Base-by-base conservation (phyloP, 805 yeast genomes). In the Zygotorulaspora danielsina region DNA sequence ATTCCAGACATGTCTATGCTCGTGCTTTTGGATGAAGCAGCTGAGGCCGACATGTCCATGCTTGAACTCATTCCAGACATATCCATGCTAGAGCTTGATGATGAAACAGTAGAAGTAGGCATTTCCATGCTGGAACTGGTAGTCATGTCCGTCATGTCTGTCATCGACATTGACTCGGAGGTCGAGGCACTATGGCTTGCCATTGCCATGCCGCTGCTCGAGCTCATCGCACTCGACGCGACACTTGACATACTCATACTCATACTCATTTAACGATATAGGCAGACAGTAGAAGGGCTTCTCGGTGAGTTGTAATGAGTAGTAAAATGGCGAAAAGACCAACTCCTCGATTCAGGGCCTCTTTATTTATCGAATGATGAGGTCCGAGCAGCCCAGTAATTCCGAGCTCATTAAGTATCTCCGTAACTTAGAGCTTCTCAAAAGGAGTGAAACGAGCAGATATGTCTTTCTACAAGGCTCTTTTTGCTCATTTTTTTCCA, bases 1-100 rank as follows among this genome's bases (percentile, higher is more conserved):
- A 46, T 33, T 11, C 32, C 26, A 8, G 41, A 22, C 40, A 36
- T 40, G n/a, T 36, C 13, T 34, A 34, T 40, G 13, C 38, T 27
- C 5, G 34, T 19, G 30, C 38, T 30, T n/a, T 34, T 31, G 40
- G 22, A 32, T 15, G 39, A 15, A 16, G 37, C 29, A 29, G 50
- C 33, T 26, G 41, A 31, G 21, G 51, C 13, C 49, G 55, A 51
- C 31, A 44, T 21, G 10, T 21, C 24, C 24, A 21, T 21, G 10
- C 28, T 33, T 10, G 45, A 17, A 21, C 10, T 10, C 24, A 21
- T 21, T 8, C 28, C 31, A 10, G 45, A 17, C 39, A 35, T 35
- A 19, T 18, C 20, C 42, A 41, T 42, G 19, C 13, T 21, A 25
- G 39, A 36, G 18, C 36, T 27, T 13, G 37, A 20, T 9, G 45